phyloP scores from a whole-genome alignment of 495 filamentous ascomycete genomes.

The Penicillium alfredii region DNA sequence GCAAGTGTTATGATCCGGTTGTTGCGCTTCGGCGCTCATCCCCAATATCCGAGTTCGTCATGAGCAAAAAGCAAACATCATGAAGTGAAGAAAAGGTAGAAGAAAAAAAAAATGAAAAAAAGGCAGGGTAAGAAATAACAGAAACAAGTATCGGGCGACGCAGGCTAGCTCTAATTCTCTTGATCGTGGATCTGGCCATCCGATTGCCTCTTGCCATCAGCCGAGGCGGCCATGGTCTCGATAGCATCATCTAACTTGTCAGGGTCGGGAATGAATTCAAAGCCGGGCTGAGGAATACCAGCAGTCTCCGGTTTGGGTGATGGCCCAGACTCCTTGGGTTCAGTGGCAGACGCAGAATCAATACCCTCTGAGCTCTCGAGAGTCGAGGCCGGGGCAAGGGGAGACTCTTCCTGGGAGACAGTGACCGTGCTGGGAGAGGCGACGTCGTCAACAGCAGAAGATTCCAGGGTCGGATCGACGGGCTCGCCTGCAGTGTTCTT shows the following conservation, averaged over 20 bases:
- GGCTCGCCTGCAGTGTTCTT: conserved; percentile 55
- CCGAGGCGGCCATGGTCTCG: conserved; percentile 24
- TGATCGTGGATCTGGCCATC: conserved; percentile 18
- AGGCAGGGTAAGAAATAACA: neutral
- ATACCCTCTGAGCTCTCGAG: conserved; percentile 2
- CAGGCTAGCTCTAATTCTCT: neutral
- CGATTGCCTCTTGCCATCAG: conserved; percentile 30
- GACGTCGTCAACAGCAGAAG: conserved; percentile 3
- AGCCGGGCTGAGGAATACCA: conserved; percentile 2
- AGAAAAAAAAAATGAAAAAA: neutral
- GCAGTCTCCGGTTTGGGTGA: neutral
- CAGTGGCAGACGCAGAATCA: conserved; percentile 1
- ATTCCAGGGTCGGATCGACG: conserved; percentile 25
- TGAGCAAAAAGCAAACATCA: no score
- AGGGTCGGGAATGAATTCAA: conserved; percentile 3
- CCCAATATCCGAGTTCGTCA: no score
- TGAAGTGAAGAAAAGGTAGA: no score
- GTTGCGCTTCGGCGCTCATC: no score
- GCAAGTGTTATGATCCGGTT: no score
- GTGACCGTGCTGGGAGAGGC: conserved; percentile 5
- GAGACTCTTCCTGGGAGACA: conserved; percentile 2
- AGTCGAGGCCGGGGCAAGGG: conserved; percentile 2
- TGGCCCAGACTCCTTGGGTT: conserved; percentile 4
- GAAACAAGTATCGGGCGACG: no score
- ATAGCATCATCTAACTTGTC: conserved; percentile 18